Evolutionary conservation across 2,329 filamentous ascomycete genomes (phyloP).

Genomic region (Arthrinium puccinioides): DNA sequence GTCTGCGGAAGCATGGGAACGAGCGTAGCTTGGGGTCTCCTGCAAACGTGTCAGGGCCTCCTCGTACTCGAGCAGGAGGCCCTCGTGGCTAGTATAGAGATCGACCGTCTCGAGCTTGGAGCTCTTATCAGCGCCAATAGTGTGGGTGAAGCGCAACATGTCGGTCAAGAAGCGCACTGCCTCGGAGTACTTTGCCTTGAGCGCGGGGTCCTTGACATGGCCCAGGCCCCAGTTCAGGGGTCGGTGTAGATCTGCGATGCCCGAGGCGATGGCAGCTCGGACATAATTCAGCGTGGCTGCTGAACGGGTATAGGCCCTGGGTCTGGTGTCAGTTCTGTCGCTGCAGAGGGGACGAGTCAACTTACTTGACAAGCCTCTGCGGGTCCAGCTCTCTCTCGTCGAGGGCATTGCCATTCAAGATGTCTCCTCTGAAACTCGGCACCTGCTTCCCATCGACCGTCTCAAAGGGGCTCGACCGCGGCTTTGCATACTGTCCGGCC

Average conservation of each 20-base stretch:
- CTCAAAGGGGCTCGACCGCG: constrained; percentile 82
- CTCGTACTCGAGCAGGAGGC: constrained; percentile 89
- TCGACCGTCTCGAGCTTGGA: constrained; percentile 86
- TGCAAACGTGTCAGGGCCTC: constrained; percentile 74
- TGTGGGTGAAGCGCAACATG: constrained; percentile 88
- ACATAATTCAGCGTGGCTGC: constrained; percentile 93
- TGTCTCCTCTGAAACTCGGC: constrained; percentile 89
- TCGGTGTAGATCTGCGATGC: constrained; percentile 87
- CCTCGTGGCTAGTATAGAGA: constrained; percentile 92
- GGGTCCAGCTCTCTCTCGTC: constrained; percentile 78
- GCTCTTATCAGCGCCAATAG: constrained; percentile 81
- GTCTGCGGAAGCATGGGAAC: constrained; percentile 18
- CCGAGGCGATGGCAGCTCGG: constrained; percentile 72
- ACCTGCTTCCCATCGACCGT: constrained; percentile 71
- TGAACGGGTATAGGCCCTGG: constrained; percentile 87
- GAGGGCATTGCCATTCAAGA: constrained; percentile 79
- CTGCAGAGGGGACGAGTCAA: constrained; percentile 2
- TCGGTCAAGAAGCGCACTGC: constrained; percentile 86
- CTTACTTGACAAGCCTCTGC: constrained; percentile 64
- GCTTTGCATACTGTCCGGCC: constrained; percentile 97
- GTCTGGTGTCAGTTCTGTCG: constrained; percentile 3
- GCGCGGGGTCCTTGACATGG: constrained; percentile 74
- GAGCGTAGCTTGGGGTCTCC: constrained; percentile 39
- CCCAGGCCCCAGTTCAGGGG: constrained; percentile 93
- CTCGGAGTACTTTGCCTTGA: constrained; percentile 78